These are phyloP conservation scores for Penicillium carneum DNA, from an alignment of 2,329 filamentous ascomycete genomes.

Conservation along the genomic window DNA sequence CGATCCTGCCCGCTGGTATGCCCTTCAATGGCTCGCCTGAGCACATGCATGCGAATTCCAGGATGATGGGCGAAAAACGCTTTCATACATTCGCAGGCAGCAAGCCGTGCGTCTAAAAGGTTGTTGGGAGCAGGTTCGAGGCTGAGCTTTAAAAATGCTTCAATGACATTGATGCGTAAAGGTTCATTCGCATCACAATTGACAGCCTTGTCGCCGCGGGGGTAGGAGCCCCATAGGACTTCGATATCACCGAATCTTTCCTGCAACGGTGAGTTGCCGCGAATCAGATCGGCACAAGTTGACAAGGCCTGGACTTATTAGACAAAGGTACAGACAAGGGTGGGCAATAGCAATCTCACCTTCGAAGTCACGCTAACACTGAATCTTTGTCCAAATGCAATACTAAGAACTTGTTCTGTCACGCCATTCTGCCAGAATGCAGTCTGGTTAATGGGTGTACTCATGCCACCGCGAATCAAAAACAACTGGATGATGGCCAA, in stretches of 20 bases:
- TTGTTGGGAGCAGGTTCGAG: conserved; percentile 71
- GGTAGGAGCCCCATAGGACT: conserved; percentile 60
- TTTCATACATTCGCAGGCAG: conserved; percentile 88
- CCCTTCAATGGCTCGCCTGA: conserved; percentile 86
- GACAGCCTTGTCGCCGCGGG: conserved; percentile 30
- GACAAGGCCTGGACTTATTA: conserved; percentile 69
- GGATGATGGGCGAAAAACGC: conserved; percentile 86
- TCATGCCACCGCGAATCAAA: conserved; percentile 77
- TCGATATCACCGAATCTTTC: conserved; percentile 88
- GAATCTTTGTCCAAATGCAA: conserved; percentile 78
- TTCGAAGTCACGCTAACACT: conserved; percentile 82
- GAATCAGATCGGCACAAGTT: conserved; percentile 87
- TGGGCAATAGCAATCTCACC: conserved; percentile 57
- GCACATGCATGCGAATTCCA: conserved; percentile 82
- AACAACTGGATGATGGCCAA: conserved; percentile 87
- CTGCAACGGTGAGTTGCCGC: conserved; percentile 79
- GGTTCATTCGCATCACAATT: conserved; percentile 59
- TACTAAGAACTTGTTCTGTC: conserved; percentile 77
- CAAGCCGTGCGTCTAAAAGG: conserved; percentile 79
- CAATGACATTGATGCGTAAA: conserved; percentile 83
- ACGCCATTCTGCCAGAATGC: conserved; percentile 85
- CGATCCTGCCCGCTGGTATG: conserved; percentile 79
- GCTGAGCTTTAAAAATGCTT: conserved; percentile 84
- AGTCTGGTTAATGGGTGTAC: conserved; percentile 81
- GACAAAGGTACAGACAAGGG: background rate